phyloP scores from a whole-genome alignment of 176 grass and related monocot species.

The Musa troglodytarum region DNA sequence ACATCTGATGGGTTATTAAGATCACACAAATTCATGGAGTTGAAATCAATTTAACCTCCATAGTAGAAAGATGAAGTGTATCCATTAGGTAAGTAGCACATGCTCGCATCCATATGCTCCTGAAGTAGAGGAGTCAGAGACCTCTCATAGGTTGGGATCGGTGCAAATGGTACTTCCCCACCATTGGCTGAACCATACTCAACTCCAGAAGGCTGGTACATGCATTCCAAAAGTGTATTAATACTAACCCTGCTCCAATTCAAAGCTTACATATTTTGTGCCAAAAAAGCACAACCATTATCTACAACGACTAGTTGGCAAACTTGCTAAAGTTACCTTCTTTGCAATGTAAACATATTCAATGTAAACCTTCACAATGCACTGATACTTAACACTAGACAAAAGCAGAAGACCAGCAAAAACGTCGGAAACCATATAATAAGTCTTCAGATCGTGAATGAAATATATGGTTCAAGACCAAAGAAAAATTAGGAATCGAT shows the following conservation, averaged over 20 bases:
- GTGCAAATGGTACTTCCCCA: slow-evolving; percentile 2
- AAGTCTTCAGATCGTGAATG: no score
- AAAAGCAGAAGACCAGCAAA: no score
- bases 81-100: slow-evolving; percentile 37
- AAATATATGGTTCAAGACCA: not conserved
- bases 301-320: not conserved
- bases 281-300: not conserved
- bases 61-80: slow-evolving; percentile 49
- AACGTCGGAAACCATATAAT: no score
- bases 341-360: slow-evolving; percentile 1
- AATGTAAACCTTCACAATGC: no score
- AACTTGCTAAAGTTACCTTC: slow-evolving; percentile 25
- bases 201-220: slow-evolving; percentile 25
- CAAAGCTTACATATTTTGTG: not conserved
- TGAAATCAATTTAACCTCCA: slow-evolving; percentile 28
- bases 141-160: slow-evolving; percentile 22
- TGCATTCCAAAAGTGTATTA: slow-evolving; percentile 2
- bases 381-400: no score
- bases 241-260: not conserved
- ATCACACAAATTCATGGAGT: not conserved
- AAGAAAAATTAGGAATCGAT: not conserved
- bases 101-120: slow-evolving; percentile 34
- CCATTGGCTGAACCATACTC: slow-evolving; percentile 4
- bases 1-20: not conserved
- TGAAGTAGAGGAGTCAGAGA: slow-evolving; percentile 35